These are phyloP conservation scores for Xylaria bambusicola DNA, from an alignment of 495 filamentous ascomycete species.

Conservation along the genomic window DNA sequence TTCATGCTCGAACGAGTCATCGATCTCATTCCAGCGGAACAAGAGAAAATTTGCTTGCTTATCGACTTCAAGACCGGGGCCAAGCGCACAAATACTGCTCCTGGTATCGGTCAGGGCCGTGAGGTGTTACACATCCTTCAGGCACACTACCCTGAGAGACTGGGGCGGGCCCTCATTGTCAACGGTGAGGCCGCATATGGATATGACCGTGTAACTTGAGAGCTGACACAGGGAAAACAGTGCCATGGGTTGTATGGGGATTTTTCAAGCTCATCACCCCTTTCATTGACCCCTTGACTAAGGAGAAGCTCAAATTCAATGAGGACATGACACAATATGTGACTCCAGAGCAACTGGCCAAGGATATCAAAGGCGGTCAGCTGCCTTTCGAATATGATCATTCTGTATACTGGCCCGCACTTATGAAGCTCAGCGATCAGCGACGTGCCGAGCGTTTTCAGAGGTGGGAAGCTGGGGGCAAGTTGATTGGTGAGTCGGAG, in stretches of 20 bases:
- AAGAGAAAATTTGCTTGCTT: conserved; percentile 81
- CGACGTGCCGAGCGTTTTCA: conserved; percentile 58
- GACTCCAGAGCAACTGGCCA: conserved; percentile 75
- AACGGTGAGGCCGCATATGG: conserved; percentile 61
- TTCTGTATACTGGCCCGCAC: conserved; percentile 81
- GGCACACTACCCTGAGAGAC: conserved; percentile 88
- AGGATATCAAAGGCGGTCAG: conserved; percentile 60
- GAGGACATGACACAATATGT: conserved; percentile 79
- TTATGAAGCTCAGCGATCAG: conserved; percentile 66
- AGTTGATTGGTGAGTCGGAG: conserved; percentile 80
- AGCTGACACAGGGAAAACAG: conserved; percentile 42
- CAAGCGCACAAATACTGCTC: conserved; percentile 72
- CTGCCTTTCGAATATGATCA: conserved; percentile 88
- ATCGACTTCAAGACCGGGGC: conserved; percentile 79
- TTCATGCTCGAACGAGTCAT: conserved; percentile 92
- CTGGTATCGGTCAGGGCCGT: conserved; percentile 71
- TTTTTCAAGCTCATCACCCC: conserved; percentile 96
- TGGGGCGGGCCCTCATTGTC: conserved; percentile 85
- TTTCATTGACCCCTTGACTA: conserved; percentile 91
- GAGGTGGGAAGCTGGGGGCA: conserved; percentile 78
- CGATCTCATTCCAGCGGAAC: conserved; percentile 80
- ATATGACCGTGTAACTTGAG: neutral
- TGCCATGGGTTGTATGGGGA: conserved; percentile 81
- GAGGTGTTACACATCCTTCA: conserved; percentile 86
- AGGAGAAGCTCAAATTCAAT: conserved; percentile 93